Conservation (phyloP, 2,329 filamentous ascomycete species). For the Fusarium phyllophilum region DNA sequence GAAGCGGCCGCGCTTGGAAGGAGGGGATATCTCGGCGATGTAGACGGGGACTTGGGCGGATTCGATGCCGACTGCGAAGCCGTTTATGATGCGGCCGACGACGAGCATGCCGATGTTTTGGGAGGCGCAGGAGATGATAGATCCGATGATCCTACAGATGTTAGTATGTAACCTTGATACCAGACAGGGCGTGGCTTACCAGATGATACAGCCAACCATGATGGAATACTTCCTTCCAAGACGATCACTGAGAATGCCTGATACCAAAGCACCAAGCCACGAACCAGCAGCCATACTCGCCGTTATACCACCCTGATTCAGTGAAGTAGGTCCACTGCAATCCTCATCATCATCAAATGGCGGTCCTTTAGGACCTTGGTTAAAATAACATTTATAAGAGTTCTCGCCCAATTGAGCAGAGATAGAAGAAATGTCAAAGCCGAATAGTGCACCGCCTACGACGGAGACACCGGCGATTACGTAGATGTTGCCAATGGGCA, state of each 20-base stretch:
- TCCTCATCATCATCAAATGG: conserved; percentile 43
- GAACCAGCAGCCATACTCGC: conserved; percentile 63
- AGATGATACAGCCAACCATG: conserved; percentile 61
- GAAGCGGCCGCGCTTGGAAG: conserved; percentile 48
- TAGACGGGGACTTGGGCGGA: conserved; percentile 78
- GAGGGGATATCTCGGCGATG: conserved; percentile 75
- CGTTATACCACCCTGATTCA: conserved; percentile 63
- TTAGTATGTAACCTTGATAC: neutral
- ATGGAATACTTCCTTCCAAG: conserved; percentile 61
- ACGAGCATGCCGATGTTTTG: conserved; percentile 53
- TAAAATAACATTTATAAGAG: conserved; percentile 53
- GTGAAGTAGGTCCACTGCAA: conserved; percentile 51
- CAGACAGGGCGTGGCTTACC: conserved; percentile 50
- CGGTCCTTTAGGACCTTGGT: conserved; percentile 48
- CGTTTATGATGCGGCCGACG: conserved; percentile 70
- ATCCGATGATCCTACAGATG: conserved; percentile 57
- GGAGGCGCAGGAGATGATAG: conserved; percentile 56
- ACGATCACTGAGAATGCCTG: conserved; percentile 61
- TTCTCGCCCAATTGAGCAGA: conserved; percentile 46
- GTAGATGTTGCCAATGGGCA: conserved; percentile 42
- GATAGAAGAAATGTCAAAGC: conserved; percentile 41
- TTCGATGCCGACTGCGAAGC: conserved; percentile 69
- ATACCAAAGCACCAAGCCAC: conserved; percentile 59
- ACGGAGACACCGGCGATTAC: conserved; percentile 40
- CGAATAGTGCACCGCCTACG: conserved; percentile 41